A percentile compares a stretch with the other conserved stretches of the same genome.
Conservation (phyloP, 164 flowering plant species). For the Paratinospora sagittata region DNA sequence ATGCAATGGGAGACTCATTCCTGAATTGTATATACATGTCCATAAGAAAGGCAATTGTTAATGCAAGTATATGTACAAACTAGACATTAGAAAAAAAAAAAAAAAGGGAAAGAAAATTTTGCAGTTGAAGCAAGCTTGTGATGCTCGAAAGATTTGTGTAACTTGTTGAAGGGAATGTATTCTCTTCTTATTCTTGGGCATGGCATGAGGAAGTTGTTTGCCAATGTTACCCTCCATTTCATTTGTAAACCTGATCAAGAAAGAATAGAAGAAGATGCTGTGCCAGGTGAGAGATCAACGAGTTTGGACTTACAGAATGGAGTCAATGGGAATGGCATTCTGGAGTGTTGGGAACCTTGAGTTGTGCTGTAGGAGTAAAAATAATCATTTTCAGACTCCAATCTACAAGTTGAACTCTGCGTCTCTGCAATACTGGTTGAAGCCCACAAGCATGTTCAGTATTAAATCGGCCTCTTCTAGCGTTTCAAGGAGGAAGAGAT, state of each 20-base stretch:
- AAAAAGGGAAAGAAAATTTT: background rate
- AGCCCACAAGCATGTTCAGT: background rate
- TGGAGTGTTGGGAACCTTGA: background rate
- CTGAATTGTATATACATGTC: background rate
- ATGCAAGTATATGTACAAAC: background rate
- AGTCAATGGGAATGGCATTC: background rate
- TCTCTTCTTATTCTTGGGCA: background rate
- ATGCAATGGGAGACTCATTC: background rate
- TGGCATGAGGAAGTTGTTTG: background rate
- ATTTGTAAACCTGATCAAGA: background rate
- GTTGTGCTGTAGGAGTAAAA: background rate
- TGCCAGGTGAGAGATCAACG: background rate
- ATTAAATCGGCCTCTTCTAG: slow-evolving; percentile 16
- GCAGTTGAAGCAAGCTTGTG: too few species aligned
- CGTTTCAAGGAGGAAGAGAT: slow-evolving; percentile 20
- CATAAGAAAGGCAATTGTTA: background rate
- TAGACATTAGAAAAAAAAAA: background rate
- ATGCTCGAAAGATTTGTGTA: background rate
- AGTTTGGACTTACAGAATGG: background rate
- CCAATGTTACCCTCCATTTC: background rate
- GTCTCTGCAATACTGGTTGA: background rate
- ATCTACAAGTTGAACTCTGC: background rate
- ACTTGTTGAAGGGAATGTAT: background rate
- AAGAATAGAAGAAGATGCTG: background rate
- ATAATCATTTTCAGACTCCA: background rate